Evolutionary conservation across 768 basidiomycete species (phyloP).

Genomic region (Hygrocybe punicea): DNA sequence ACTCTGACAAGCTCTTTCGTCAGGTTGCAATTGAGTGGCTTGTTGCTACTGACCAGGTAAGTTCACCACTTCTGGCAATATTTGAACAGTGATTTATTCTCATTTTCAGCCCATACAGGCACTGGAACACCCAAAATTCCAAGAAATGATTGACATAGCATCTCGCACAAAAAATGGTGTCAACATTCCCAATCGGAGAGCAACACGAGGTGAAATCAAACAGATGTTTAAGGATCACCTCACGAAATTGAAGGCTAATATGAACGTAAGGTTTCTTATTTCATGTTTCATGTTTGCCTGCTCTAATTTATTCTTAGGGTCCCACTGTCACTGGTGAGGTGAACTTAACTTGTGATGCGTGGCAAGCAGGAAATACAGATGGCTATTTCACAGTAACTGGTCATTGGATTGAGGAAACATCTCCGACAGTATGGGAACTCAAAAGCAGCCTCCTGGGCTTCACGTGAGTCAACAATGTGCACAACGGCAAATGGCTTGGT

Average conservation of each 20-base stretch:
- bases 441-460: too few species aligned
- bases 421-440: too few species aligned
- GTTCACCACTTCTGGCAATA: conserved; percentile 16
- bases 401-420: conserved; percentile 44
- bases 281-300: too few species aligned
- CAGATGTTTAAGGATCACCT: conserved; percentile 19
- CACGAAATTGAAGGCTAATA: not conserved
- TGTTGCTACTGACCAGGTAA: conserved; percentile 32
- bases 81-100: too few species aligned
- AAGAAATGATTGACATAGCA: too few species aligned
- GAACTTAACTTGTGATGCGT: conserved; percentile 38
- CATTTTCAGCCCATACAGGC: too few species aligned
- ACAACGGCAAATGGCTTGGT: too few species aligned
- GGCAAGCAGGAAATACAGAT: conserved; percentile 39
- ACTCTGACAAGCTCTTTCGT: conserved; percentile 27
- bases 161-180: too few species aligned
- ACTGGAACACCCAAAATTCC: too few species aligned
- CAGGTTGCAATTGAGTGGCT: conserved; percentile 37
- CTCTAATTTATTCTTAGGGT: too few species aligned
- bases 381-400: conserved; percentile 40
- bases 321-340: conserved; percentile 12
- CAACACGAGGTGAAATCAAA: conserved; percentile 27
- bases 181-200: conserved; percentile 12
- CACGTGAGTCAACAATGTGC: too few species aligned
- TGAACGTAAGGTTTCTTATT: too few species aligned